Percentiles rank a stretch among this genome's conserved stretches.
Conservation (phyloP, 2,329 filamentous ascomycete species). For the Penicillium occitanis region DNA sequence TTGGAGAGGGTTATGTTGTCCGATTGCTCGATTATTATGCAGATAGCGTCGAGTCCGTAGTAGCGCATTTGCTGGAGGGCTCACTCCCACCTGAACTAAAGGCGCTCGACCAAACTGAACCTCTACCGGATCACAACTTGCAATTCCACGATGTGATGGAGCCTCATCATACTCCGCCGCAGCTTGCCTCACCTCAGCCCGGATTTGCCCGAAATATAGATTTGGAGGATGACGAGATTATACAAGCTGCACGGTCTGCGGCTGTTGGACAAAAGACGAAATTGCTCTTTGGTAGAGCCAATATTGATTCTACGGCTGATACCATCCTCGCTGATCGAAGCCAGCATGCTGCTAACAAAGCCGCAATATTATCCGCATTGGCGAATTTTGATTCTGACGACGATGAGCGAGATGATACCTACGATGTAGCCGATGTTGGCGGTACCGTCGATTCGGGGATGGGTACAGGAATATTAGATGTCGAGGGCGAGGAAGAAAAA, state of each 20-base stretch:
- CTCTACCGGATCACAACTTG: constrained; percentile 40
- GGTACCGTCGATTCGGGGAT: constrained; percentile 71
- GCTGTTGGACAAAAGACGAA: constrained; percentile 37
- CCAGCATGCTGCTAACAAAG: constrained; percentile 67
- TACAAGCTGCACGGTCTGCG: constrained; percentile 65
- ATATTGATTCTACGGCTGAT: constrained; percentile 66
- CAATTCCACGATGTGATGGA: constrained; percentile 55
- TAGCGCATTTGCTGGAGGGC: constrained; percentile 77
- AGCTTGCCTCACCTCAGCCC: constrained; percentile 28
- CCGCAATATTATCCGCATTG: constrained; percentile 82
- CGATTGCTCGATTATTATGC: constrained; percentile 76
- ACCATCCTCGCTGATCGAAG: constrained; percentile 66
- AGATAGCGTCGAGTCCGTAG: constrained; percentile 74
- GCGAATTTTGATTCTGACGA: constrained; percentile 90
- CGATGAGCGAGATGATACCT: constrained; percentile 95
- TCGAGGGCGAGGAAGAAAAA: constrained; percentile 57
- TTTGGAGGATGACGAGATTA: constrained; percentile 78
- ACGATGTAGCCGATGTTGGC: constrained; percentile 88
- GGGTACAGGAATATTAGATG: constrained; percentile 38
- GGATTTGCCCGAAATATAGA: constrained; percentile 62
- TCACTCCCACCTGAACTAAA: constrained; percentile 69
- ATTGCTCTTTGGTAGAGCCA: constrained; percentile 74
- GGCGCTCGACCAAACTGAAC: constrained; percentile 62
- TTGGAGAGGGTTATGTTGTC: constrained; percentile 79
- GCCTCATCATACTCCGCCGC: constrained; percentile 45